These are phyloP conservation scores for Mitragyna speciosa DNA, from an alignment of 257 asterid species.

Conservation along the genomic window DNA sequence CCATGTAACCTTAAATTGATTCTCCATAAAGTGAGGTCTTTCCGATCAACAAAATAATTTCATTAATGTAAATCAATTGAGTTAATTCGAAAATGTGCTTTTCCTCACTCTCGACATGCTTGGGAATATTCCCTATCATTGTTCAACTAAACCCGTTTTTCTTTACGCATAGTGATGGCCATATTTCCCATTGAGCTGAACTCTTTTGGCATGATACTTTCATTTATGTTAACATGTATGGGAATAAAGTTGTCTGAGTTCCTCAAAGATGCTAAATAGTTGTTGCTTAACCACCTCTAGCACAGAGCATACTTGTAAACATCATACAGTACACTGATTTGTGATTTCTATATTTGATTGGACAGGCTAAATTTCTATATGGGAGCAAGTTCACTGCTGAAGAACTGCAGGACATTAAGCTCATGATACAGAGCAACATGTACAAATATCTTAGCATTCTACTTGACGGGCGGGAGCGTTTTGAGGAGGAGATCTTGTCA, in stretches of 20 bases:
- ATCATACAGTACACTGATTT: neutral
- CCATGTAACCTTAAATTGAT: neutral
- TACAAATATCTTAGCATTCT: conserved; percentile 87
- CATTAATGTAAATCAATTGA: neutral
- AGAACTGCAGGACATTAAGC: conserved; percentile 86
- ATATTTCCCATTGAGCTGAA: no score
- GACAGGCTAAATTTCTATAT: conserved; percentile 83
- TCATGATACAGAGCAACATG: conserved; percentile 93
- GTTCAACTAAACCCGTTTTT: neutral
- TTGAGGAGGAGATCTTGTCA: conserved; percentile 77
- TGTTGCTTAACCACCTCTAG: neutral
- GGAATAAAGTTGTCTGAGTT: neutral
- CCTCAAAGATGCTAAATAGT: no score
- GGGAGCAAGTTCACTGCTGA: conserved; percentile 70
- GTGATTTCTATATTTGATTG: conserved; percentile 15
- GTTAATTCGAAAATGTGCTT: neutral
- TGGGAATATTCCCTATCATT: neutral
- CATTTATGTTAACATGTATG: neutral
- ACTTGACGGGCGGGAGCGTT: conserved; percentile 95
- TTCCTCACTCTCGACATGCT: neutral
- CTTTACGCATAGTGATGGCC: neutral
- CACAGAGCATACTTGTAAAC: neutral
- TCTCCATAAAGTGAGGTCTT: neutral
- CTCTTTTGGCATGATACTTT: neutral
- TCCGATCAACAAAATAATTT: neutral